Conservation (phyloP, 305 asterid genomes). For the Euphrasia arctica region DNA sequence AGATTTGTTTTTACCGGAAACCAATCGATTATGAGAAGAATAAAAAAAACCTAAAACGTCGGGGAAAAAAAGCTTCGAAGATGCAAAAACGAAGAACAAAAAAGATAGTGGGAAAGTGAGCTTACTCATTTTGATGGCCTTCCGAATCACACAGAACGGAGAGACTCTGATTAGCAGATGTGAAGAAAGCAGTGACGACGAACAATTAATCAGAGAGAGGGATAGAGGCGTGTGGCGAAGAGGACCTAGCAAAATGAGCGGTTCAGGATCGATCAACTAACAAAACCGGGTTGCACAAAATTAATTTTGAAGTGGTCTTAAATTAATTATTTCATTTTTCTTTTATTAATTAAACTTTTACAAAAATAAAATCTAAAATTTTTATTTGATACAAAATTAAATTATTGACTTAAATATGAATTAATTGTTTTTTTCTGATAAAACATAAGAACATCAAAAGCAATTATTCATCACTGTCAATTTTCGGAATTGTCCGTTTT, state of each 20-base stretch:
- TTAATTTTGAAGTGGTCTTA: not conserved
- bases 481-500: no score
- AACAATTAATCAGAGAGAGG: not conserved
- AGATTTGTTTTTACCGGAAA: not conserved
- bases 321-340: no score
- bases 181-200: not conserved
- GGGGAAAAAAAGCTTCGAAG: not conserved
- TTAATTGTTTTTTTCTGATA: no score
- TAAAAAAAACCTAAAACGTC: not conserved
- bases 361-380: no score
- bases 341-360: no score
- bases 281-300: not conserved
- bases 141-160: not conserved
- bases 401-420: no score
- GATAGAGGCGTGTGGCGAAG: constrained; percentile 6
- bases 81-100: not conserved
- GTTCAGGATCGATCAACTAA: not conserved
- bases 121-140: constrained; percentile 7
- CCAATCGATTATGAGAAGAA: constrained; percentile 7
- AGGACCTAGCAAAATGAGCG: constrained; percentile 12
- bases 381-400: no score
- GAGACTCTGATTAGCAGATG: not conserved
- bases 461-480: no score
- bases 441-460: no score
- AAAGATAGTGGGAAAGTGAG: not conserved